Evolutionary conservation across 108 stramenopile genomes (phyloP).

Genomic region (Skeletonema marinoi): DNA sequence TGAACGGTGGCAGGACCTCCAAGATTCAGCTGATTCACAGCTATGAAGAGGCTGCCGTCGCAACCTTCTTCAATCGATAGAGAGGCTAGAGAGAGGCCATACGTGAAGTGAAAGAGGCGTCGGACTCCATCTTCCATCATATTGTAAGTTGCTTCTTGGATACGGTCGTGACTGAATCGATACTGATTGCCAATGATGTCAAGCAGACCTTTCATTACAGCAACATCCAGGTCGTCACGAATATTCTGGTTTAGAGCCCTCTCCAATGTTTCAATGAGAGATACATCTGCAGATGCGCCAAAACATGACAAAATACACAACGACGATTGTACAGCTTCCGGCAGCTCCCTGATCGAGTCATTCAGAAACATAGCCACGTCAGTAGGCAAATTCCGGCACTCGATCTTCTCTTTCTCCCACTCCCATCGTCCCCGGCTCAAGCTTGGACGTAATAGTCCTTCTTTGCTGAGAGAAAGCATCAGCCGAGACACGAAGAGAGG

Average conservation of each 20-base stretch:
- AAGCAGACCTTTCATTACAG: constrained; percentile 1
- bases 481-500: constrained; percentile 11
- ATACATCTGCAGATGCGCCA: neutral
- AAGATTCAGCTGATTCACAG: constrained; percentile 4
- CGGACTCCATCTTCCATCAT: neutral
- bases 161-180: constrained; percentile 6
- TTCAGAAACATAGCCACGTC: constrained; percentile 8
- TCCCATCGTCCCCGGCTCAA: neutral
- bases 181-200: neutral
- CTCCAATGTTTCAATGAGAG: neutral
- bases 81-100: neutral
- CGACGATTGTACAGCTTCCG: neutral
- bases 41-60: neutral
- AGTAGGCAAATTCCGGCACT: neutral
- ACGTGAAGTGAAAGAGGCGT: constrained; percentile 1
- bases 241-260: neutral
- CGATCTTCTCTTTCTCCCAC: constrained; percentile 20
- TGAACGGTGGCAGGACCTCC: neutral
- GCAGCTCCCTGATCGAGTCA: neutral
- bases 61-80: neutral
- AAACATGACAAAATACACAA: constrained; percentile 6
- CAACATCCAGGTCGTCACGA: neutral
- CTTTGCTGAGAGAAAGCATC: constrained; percentile 5
- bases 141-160: neutral
- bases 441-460: constrained; percentile 10